phyloP scores from a whole-genome alignment of 352 stramenopile genomes.

The Globisporangium camurandrum region DNA sequence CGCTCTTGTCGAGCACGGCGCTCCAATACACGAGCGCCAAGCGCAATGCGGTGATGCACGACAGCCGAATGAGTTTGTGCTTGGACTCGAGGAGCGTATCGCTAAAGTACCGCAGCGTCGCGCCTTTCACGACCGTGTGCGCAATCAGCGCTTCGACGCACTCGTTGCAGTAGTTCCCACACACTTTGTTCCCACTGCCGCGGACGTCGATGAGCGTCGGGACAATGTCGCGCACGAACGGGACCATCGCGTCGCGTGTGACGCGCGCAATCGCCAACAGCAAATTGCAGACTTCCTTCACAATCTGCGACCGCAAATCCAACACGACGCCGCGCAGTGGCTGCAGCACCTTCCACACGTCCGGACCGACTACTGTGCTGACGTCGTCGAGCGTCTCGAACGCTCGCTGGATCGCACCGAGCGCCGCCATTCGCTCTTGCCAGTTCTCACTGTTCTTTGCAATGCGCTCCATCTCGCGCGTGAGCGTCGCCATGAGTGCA shows the following conservation, averaged over 20 bases:
- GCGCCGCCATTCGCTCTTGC: conserved; percentile 61
- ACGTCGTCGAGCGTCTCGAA: conserved; percentile 56
- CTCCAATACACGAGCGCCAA: conserved; percentile 55
- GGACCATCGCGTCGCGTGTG: conserved; percentile 74
- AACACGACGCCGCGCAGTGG: conserved; percentile 67
- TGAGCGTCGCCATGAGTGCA: conserved; percentile 25
- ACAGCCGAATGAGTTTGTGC: conserved; percentile 74
- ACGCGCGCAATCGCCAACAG: conserved; percentile 50
- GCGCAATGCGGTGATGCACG: conserved; percentile 59
- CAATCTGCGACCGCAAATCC: conserved; percentile 79
- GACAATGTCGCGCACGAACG: conserved; percentile 66
- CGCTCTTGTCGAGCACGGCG: conserved; percentile 63
- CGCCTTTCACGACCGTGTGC: conserved; percentile 64
- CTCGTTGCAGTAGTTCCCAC: conserved; percentile 69
- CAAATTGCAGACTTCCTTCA: conserved; percentile 73
- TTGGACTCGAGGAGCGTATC: conserved; percentile 72
- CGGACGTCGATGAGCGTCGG: conserved; percentile 71
- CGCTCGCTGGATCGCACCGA: conserved; percentile 53
- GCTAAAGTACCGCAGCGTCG: conserved; percentile 65
- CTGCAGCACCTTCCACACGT: conserved; percentile 69
- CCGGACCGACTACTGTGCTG: conserved; percentile 29
- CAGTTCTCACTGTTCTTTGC: conserved; percentile 74
- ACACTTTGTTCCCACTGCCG: conserved; percentile 80
- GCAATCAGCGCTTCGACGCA: conserved; percentile 61
- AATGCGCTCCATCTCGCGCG: conserved; percentile 73